Conservation (phyloP, 2,329 filamentous ascomycete species). For the Corynespora cassiicola region DNA sequence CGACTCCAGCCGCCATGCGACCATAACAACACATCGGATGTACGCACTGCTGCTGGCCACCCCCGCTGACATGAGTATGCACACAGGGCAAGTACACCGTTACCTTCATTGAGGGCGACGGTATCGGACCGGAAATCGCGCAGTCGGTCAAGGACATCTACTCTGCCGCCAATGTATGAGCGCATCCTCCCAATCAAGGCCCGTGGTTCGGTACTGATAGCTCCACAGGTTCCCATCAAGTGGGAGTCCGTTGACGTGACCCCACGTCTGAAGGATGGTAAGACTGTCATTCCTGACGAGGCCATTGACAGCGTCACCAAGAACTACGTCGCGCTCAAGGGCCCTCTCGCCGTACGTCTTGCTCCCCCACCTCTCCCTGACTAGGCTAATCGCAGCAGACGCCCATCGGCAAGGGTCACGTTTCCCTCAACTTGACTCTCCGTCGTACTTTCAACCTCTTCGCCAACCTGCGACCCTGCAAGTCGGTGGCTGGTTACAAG, state of each 20-base stretch:
- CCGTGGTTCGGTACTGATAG: constrained; percentile 5
- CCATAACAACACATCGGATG: constrained; percentile 1
- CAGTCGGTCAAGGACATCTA: constrained; percentile 99
- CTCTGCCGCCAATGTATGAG: constrained; percentile 82
- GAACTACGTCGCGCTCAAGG: constrained; percentile 98
- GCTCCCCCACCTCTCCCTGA: constrained; percentile 3
- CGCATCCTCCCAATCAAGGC: constrained; percentile 10
- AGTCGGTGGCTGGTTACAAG: constrained; percentile 96
- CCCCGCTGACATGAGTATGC: constrained; percentile 11
- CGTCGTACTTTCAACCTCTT: constrained; percentile 99
- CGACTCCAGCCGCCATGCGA: not conserved
- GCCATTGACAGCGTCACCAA: constrained; percentile 92
- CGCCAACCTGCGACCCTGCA: constrained; percentile 97
- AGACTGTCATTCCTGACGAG: constrained; percentile 90
- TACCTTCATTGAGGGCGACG: constrained; percentile 97
- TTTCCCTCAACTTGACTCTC: constrained; percentile 97
- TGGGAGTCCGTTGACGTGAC: constrained; percentile 99
- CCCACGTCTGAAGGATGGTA: constrained; percentile 90
- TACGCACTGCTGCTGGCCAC: too few species aligned
- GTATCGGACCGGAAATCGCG: constrained; percentile 97
- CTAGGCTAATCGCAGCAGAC: constrained; percentile 63
- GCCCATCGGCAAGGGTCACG: constrained; percentile 97
- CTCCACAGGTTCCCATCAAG: constrained; percentile 78
- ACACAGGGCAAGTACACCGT: constrained; percentile 90
- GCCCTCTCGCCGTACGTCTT: constrained; percentile 82